Percentiles rank a stretch among this genome's conserved stretches.
Evolutionary conservation across 371 early-diverging fungal species (phyloP).

Genomic region (Syncephalastrum racemosum): DNA sequence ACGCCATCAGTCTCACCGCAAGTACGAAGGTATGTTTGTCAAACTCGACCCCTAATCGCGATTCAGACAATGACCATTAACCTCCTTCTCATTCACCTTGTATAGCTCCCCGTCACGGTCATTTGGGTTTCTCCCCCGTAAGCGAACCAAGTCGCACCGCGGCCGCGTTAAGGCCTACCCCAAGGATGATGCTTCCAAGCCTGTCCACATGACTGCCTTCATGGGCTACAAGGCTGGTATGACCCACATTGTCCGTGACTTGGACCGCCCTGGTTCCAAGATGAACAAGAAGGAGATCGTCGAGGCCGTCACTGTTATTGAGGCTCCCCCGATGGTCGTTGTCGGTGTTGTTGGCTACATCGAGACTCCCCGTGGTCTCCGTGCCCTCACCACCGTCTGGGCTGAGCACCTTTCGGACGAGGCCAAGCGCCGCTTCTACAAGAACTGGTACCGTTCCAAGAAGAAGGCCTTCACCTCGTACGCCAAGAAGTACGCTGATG

Average conservation of each 20-base stretch:
- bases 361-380: constrained; percentile 98
- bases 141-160: constrained; percentile 94
- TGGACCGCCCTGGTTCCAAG: constrained; percentile 98
- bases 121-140: constrained; percentile 98
- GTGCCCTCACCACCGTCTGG: constrained; percentile 98
- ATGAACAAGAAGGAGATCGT: constrained; percentile 99
- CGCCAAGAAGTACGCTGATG: constrained; percentile 94
- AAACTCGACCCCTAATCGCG: background rate
- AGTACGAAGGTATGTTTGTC: constrained; percentile 22
- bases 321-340: constrained; percentile 98
- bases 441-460: constrained; percentile 99
- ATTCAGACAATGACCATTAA: no score
- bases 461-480: constrained; percentile 99
- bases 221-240: constrained; percentile 99
- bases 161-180: constrained; percentile 99
- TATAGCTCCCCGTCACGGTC: constrained; percentile 95
- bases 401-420: constrained; percentile 99
- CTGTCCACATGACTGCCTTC: constrained; percentile 99
- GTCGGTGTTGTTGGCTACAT: constrained; percentile 99
- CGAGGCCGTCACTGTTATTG: constrained; percentile 99
- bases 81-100: no score
- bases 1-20: constrained; percentile 21
- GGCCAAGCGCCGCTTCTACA: constrained; percentile 98
- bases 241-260: constrained; percentile 99
- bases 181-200: constrained; percentile 95